Evolutionary conservation across 495 filamentous ascomycete species (phyloP).

Genomic region (Echria macrotheca): DNA sequence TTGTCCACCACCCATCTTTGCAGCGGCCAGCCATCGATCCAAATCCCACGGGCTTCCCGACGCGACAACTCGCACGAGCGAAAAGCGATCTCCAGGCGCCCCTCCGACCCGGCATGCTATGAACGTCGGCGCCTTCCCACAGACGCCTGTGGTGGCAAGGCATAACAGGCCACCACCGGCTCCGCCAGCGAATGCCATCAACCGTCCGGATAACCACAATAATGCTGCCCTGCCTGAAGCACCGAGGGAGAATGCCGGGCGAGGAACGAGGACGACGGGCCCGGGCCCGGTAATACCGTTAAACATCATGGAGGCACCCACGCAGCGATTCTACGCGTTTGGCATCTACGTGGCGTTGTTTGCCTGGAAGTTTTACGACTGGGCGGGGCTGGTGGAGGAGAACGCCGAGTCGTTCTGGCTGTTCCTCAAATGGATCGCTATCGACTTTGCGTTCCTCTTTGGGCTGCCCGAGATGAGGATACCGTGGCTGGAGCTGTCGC

Average conservation of each 20-base stretch:
- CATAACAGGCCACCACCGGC: too few relatives aligned
- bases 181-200: too few relatives aligned
- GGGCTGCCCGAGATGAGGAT: slow-evolving; percentile 78
- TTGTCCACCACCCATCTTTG: not conserved
- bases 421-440: slow-evolving; percentile 84
- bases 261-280: slow-evolving; percentile 22
- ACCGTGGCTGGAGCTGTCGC: slow-evolving; percentile 90
- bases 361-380: slow-evolving; percentile 82
- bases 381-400: slow-evolving; percentile 63
- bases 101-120: slow-evolving; percentile 43
- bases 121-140: slow-evolving; percentile 41
- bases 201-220: slow-evolving; percentile 14
- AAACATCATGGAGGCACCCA: slow-evolving; percentile 73
- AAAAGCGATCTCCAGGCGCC: not conserved
- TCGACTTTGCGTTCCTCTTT: slow-evolving; percentile 81
- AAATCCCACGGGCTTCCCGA: not conserved
- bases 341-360: slow-evolving; percentile 66
- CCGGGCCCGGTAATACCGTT: slow-evolving; percentile 65
- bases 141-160: slow-evolving; percentile 27
- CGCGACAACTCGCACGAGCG: not conserved
- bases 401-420: slow-evolving; percentile 76
- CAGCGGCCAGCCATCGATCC: too few relatives aligned
- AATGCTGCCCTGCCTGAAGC: slow-evolving; percentile 29
- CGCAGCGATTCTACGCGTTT: slow-evolving; percentile 80
- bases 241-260: slow-evolving; percentile 28